Percentiles rank a stretch among this genome's conserved stretches.
phyloP scores from a whole-genome alignment of 352 stramenopile genomes.

The Aphanomyces cochlioides region DNA sequence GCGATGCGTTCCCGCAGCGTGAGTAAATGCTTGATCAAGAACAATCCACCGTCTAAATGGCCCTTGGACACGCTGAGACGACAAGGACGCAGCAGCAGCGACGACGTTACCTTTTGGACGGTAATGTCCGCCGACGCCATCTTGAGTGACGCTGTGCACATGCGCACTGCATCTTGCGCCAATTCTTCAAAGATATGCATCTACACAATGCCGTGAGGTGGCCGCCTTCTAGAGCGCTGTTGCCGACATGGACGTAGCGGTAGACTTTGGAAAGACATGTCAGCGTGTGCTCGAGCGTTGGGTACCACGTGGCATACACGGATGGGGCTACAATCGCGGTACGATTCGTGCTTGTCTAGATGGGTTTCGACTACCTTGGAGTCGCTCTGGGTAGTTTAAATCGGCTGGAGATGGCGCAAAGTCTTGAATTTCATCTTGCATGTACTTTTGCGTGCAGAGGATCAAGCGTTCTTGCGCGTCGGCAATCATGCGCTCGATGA shows the following conservation, averaged over 20 bases:
- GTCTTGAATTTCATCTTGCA: constrained; percentile 77
- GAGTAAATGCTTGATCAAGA: constrained; percentile 78
- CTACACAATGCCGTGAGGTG: constrained; percentile 31
- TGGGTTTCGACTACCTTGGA: constrained; percentile 35
- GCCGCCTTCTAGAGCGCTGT: not conserved
- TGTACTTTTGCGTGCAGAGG: constrained; percentile 79
- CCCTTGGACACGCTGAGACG: constrained; percentile 35
- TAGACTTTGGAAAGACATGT: constrained; percentile 84
- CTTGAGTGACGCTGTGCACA: constrained; percentile 71
- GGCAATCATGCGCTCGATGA: constrained; percentile 82
- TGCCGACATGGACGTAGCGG: constrained; percentile 67
- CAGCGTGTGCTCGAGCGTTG: constrained; percentile 75
- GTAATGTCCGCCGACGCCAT: constrained; percentile 68
- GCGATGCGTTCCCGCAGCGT: constrained; percentile 82
- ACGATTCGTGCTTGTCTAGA: no score
- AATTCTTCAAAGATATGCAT: constrained; percentile 85
- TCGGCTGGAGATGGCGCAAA: constrained; percentile 54
- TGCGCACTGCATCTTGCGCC: constrained; percentile 75
- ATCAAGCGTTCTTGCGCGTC: constrained; percentile 80
- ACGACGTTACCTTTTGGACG: constrained; percentile 29
- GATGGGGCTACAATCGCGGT: constrained; percentile 27
- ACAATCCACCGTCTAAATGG: constrained; percentile 59
- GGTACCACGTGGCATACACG: constrained; percentile 84
- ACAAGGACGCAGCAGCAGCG: not conserved
- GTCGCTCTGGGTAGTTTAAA: constrained; percentile 70